Conservation (phyloP, 345 rosid species). For the Pelargonium nanum region DNA sequence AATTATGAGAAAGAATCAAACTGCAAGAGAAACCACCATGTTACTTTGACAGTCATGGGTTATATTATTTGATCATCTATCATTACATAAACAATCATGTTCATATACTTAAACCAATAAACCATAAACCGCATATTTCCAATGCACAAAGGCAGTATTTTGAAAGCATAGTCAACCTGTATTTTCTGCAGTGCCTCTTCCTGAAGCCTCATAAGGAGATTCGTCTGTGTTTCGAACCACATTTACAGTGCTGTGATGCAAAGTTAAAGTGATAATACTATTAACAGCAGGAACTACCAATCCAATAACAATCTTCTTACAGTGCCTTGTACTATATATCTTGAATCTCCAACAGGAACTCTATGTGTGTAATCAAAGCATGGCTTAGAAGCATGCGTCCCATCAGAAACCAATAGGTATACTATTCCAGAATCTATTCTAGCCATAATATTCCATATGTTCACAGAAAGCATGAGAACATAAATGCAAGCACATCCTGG, state of each 20-base stretch:
- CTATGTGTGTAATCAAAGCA: no score
- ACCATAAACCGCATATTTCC: neutral
- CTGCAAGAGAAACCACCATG: neutral
- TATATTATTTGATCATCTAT: neutral
- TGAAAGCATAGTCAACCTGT: conserved; percentile 26
- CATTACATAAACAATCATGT: neutral
- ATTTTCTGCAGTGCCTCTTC: conserved; percentile 24
- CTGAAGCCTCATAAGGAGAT: conserved; percentile 21
- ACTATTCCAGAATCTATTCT: no score
- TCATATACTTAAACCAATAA: neutral
- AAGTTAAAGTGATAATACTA: conserved; percentile 10
- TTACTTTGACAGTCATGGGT: neutral
- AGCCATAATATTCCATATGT: no score
- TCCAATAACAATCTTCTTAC: neutral
- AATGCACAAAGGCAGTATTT: neutral
- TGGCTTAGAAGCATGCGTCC: no score
- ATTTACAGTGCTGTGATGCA: conserved; percentile 21
- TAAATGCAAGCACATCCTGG: no score
- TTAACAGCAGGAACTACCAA: conserved; percentile 4
- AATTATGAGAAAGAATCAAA: neutral
- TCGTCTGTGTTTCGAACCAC: conserved; percentile 24
- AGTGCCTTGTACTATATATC: neutral
- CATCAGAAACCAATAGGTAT: no score
- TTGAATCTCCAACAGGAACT: no score
- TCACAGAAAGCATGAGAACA: neutral